A percentile compares a stretch with the other conserved stretches of the same genome.
Evolutionary conservation across 2,329 filamentous ascomycete species (phyloP).

Genomic region (Trichoderma semiorbis): DNA sequence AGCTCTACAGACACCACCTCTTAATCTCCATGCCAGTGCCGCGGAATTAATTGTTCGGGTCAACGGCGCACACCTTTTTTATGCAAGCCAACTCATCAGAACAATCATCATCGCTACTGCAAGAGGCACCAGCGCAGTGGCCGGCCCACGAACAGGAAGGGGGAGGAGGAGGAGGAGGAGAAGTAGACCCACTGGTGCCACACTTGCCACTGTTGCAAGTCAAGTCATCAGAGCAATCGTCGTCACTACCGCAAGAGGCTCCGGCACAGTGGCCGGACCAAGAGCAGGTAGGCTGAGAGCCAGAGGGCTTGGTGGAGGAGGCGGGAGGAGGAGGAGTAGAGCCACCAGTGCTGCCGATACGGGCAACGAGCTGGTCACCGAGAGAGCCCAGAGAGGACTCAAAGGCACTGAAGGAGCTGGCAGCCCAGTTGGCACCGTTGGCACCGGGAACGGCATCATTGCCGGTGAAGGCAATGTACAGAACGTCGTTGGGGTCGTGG

Average conservation of each 20-base stretch:
- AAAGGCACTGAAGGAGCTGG: conserved; percentile 43
- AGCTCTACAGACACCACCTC: not conserved
- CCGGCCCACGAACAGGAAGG: conserved; percentile 4
- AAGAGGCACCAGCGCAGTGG: conserved; percentile 10
- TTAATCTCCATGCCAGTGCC: not conserved
- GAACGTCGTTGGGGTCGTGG: conserved; percentile 49
- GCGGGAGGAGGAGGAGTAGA: not conserved
- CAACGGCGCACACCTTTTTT: not conserved
- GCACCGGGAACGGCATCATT: conserved; percentile 51
- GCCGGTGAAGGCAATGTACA: conserved; percentile 58
- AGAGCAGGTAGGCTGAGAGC: not conserved
- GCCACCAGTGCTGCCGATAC: conserved; percentile 25
- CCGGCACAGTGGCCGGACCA: conserved; percentile 16
- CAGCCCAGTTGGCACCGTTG: conserved; percentile 50
- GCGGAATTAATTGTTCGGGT: not conserved
- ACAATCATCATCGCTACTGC: conserved; percentile 12
- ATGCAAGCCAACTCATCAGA: conserved; percentile 14
- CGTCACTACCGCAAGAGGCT: conserved; percentile 6
- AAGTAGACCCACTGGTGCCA: not conserved
- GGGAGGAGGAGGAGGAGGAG: not conserved
- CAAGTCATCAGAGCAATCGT: conserved; percentile 16
- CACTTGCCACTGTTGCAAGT: conserved; percentile 10
- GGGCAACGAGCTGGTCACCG: conserved; percentile 45
- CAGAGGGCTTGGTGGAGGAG: not conserved
- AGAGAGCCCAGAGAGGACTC: conserved; percentile 38